Evolutionary conservation across 2,329 filamentous ascomycete species (phyloP).

Genomic region (Cordyceps militaris): DNA sequence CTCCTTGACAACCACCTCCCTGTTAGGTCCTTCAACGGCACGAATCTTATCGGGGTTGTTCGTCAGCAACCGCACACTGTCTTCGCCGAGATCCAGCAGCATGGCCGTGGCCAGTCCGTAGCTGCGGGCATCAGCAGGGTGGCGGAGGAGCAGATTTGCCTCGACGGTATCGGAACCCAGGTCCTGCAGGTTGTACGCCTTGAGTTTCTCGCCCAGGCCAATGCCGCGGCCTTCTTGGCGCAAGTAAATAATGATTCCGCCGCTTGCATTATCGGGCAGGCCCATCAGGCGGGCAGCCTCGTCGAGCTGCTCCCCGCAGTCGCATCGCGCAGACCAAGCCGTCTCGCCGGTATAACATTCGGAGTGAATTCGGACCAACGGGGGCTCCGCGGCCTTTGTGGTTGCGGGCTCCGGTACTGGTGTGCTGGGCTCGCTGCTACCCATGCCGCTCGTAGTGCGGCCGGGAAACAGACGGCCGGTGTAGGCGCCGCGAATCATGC

Average conservation of each 20-base stretch:
- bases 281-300: constrained; percentile 94
- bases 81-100: constrained; percentile 74
- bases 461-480: constrained; percentile 82
- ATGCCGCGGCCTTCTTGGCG: constrained; percentile 95
- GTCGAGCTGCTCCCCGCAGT: constrained; percentile 95
- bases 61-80: constrained; percentile 74
- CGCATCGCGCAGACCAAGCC: constrained; percentile 94
- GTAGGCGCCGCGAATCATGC: constrained; percentile 93
- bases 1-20: constrained; percentile 82
- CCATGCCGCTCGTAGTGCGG: constrained; percentile 65
- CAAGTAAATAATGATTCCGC: constrained; percentile 91
- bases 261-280: constrained; percentile 52
- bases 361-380: constrained; percentile 89
- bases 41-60: constrained; percentile 98
- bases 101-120: constrained; percentile 97
- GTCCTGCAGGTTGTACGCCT: constrained; percentile 97
- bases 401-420: background rate
- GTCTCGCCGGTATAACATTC: constrained; percentile 99
- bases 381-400: constrained; percentile 26
- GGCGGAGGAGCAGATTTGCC: constrained; percentile 81
- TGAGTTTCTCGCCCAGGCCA: constrained; percentile 88
- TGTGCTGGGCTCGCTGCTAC: constrained; percentile 23
- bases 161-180: constrained; percentile 96
- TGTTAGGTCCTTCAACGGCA: constrained; percentile 83
- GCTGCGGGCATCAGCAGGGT: constrained; percentile 89